Evolutionary conservation across 495 filamentous ascomycete genomes (phyloP).

Genomic region (Trichoderma gamsii): DNA sequence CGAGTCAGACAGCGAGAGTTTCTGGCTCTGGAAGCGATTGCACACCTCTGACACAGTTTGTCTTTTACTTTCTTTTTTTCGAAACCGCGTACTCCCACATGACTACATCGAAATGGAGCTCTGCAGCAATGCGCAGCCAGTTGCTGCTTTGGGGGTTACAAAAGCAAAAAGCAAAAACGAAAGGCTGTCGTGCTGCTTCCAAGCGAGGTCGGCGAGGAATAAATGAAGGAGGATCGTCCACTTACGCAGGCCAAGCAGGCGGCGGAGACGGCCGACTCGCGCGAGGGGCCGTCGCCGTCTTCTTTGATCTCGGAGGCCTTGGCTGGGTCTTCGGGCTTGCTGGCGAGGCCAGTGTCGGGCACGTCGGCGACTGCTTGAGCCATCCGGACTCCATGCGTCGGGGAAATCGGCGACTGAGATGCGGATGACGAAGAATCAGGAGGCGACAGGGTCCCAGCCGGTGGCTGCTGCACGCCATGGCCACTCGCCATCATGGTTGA

Average conservation of each 20-base stretch:
- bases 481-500: background rate
- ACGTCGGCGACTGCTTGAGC: conserved; percentile 9
- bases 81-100: background rate
- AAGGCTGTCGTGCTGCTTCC: background rate
- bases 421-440: conserved; percentile 2
- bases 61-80: background rate
- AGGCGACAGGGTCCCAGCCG: conserved; percentile 4
- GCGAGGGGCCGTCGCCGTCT: background rate
- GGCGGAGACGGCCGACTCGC: conserved; percentile 11
- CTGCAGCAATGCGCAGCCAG: background rate
- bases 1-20: background rate
- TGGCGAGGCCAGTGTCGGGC: background rate
- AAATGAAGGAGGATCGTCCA: background rate
- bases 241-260: conserved; percentile 17
- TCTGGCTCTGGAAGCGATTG: background rate
- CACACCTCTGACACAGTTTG: background rate
- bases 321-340: conserved; percentile 8
- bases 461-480: background rate
- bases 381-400: conserved; percentile 2
- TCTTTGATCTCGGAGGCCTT: conserved; percentile 1
- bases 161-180: background rate
- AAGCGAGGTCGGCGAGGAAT: conserved; percentile 9
- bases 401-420: conserved; percentile 11
- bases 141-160: background rate
- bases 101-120: background rate